Evolutionary conservation across 176 grass and related monocot species (phyloP).

Genomic region (Phyllostachys edulis): DNA sequence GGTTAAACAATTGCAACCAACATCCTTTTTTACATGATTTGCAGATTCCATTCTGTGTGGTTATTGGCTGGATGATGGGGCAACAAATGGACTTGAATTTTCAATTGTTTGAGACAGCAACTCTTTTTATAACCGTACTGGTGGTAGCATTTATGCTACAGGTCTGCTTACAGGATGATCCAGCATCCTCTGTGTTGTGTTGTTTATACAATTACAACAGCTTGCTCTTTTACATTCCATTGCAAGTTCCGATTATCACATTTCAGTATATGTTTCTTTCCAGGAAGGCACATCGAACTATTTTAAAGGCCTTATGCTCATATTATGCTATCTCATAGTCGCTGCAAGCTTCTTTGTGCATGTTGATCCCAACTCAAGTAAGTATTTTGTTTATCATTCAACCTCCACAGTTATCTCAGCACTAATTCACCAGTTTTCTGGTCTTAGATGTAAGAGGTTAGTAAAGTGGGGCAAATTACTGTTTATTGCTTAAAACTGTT

Average conservation of each 20-base stretch:
- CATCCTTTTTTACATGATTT: constrained; percentile 25
- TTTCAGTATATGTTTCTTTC: constrained; percentile 29
- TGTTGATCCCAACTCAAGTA: constrained; percentile 68
- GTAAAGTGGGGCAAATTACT: not conserved
- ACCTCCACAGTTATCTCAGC: constrained; percentile 4
- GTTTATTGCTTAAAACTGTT: constrained; percentile 13
- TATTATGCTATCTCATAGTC: constrained; percentile 85
- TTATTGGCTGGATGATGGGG: constrained; percentile 99
- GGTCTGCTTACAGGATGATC: constrained; percentile 43
- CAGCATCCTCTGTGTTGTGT: not conserved
- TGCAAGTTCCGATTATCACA: constrained; percentile 1
- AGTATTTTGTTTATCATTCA: constrained; percentile 32
- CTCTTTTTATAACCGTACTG: constrained; percentile 88
- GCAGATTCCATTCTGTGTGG: constrained; percentile 93
- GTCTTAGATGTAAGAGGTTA: constrained; percentile 2
- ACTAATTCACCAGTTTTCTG: not conserved
- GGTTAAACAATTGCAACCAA: constrained; percentile 1
- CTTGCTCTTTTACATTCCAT: not conserved
- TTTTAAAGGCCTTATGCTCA: constrained; percentile 93
- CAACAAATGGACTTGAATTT: constrained; percentile 99
- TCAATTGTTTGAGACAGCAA: constrained; percentile 92
- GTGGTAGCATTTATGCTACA: constrained; percentile 98
- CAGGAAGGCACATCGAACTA: constrained; percentile 92
- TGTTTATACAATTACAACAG: not conserved
- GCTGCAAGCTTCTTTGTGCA: constrained; percentile 90